Percentiles rank a stretch among this genome's conserved stretches.
Conservation (phyloP, 495 filamentous ascomycete genomes). For the Hypoxylon subgilvum region DNA sequence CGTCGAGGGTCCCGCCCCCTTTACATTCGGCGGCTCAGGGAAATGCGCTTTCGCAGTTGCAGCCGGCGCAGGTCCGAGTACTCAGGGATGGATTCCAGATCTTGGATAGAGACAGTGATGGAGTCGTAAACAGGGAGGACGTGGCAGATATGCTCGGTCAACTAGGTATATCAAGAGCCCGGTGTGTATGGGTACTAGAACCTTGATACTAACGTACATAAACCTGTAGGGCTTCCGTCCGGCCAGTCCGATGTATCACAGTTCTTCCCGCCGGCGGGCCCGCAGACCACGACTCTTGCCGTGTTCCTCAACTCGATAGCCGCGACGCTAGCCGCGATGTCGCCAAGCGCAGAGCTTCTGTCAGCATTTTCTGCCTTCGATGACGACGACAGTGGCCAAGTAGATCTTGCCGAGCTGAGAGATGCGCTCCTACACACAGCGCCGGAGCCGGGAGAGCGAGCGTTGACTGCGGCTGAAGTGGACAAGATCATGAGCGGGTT, state of each 20-base stretch:
- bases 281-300: slow-evolving; percentile 78
- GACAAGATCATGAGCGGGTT: slow-evolving; percentile 85
- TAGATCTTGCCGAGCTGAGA: slow-evolving; percentile 80
- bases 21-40: slow-evolving; percentile 38
- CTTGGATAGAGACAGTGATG: slow-evolving; percentile 81
- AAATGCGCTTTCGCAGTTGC: slow-evolving; percentile 67
- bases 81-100: slow-evolving; percentile 88
- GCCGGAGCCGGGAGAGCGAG: slow-evolving; percentile 71
- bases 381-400: slow-evolving; percentile 90
- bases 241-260: slow-evolving; percentile 63
- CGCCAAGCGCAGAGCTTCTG: slow-evolving; percentile 74
- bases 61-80: slow-evolving; percentile 70
- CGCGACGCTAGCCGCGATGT: slow-evolving; percentile 71
- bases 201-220: slow-evolving; percentile 5
- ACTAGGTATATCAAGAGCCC: slow-evolving; percentile 58
- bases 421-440: slow-evolving; percentile 82
- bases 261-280: slow-evolving; percentile 75
- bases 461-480: slow-evolving; percentile 75
- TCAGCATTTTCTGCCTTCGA: slow-evolving; percentile 95
- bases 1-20: slow-evolving; percentile 37
- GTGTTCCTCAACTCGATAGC: slow-evolving; percentile 82
- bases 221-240: slow-evolving; percentile 53
- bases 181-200: neutral
- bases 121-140: slow-evolving; percentile 74
- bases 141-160: slow-evolving; percentile 80